Base-by-base conservation (phyloP, 805 yeast genomes). In the Ogataea nitratoaversa region DNA sequence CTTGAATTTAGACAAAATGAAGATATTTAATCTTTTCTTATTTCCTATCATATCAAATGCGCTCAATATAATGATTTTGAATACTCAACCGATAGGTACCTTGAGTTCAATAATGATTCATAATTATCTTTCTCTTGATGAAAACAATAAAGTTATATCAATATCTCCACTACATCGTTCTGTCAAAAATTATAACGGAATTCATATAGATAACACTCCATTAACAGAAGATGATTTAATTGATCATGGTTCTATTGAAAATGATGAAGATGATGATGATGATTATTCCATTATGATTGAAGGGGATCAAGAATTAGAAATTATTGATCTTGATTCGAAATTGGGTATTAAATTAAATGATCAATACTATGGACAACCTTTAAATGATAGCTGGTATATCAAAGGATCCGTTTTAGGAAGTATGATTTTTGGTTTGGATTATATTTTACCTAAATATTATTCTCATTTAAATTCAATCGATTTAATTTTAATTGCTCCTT, bases 331-430 rank as follows among this genome's bases (percentile, higher is more conserved):
- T 20, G 20, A 37, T n/a, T 37, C 40, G 2, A 39, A 42, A 32
- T 37, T 50, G 13, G 41, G 43, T 11, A 32, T 46, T n/a, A 6
- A 38, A 5, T 43, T 34, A 12, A 48, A 50, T 19, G 53, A 54
- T 32, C 56, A 55, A 41, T 50, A 39, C 32, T 50, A 47, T 32
- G 51, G 44, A 3, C 37, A 40, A 17, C 29, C 32, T 12, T 23
- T 29, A 3, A 33, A 48, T 20, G 53, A 63, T 44, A 52, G 63
- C 40, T 72, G 77, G 77, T 72, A 71, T 53, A 66, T 72, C 50
- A 67, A 72, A 48, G 73, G 71, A 38, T 64, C 75, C 13, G 71
- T 74, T 17, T 64, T 72, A 25, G 64, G 72, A 11, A 54, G 67
- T 35, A 65, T 67, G 30, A 60, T 72, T 12, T 69, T 71, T 47